A percentile compares a stretch with the other conserved stretches of the same genome.
Conservation (phyloP, 495 filamentous ascomycete species). For the Aspergillus avenaceus region DNA sequence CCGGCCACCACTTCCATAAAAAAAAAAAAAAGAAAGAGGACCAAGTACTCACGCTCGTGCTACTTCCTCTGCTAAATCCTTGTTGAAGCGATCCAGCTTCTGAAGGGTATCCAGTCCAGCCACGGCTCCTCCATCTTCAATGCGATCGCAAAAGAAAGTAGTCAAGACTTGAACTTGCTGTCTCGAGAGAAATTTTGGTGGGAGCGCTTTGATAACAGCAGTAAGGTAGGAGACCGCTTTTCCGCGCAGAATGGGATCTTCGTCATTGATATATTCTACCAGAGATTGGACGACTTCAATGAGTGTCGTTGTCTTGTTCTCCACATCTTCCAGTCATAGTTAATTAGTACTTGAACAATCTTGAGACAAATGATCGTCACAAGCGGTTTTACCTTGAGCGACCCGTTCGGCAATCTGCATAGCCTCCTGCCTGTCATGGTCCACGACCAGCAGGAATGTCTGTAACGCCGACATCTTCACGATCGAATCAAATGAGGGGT, state of each 20-base stretch:
- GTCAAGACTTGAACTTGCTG: slow-evolving; percentile 62
- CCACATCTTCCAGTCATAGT: slow-evolving; percentile 46
- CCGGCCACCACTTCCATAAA: not conserved
- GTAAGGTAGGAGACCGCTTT: slow-evolving; percentile 68
- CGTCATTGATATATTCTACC: slow-evolving; percentile 67
- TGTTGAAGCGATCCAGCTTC: slow-evolving; percentile 44
- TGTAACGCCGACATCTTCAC: slow-evolving; percentile 58
- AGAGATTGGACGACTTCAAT: slow-evolving; percentile 65
- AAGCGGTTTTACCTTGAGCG: slow-evolving; percentile 46
- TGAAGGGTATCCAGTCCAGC: slow-evolving; percentile 46
- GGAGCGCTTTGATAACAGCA: slow-evolving; percentile 54
- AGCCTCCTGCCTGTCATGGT: slow-evolving; percentile 60
- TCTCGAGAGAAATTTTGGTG: slow-evolving; percentile 56
- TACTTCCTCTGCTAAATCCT: slow-evolving; percentile 42
- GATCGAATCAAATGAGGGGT: slow-evolving; percentile 14
- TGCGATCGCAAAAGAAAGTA: slow-evolving; percentile 57
- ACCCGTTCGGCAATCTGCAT: slow-evolving; percentile 52
- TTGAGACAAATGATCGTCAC: not conserved
- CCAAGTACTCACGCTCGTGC: slow-evolving; percentile 46
- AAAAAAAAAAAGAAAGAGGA: not conserved
- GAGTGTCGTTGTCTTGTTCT: slow-evolving; percentile 58
- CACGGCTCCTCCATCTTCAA: slow-evolving; percentile 56
- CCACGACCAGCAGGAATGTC: slow-evolving; percentile 61
- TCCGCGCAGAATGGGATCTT: slow-evolving; percentile 58
- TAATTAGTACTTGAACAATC: slow-evolving; percentile 4